These are phyloP conservation scores for Citrus sp. DNA, from an alignment of 345 rosid genomes.

Conservation along the genomic window DNA sequence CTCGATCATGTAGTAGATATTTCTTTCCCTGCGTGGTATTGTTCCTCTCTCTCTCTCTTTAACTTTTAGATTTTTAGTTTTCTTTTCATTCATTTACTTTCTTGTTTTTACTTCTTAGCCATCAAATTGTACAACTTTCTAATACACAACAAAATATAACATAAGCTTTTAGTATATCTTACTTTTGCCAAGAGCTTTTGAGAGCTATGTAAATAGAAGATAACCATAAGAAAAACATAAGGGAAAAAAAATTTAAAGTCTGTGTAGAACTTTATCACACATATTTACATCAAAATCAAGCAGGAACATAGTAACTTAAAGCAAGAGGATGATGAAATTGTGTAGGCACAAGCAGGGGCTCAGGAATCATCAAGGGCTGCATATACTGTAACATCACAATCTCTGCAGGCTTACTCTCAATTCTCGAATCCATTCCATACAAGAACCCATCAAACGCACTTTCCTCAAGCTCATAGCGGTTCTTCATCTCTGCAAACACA, in stretches of 20 bases:
- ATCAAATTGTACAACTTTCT: too few species aligned
- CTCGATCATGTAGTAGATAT: not conserved
- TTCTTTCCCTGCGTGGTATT: not conserved
- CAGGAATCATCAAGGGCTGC: not conserved
- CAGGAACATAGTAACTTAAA: not conserved
- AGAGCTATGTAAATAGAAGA: not conserved
- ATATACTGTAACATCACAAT: not conserved
- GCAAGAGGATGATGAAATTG: not conserved
- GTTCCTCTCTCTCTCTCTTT: not conserved
- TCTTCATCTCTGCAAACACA: not conserved
- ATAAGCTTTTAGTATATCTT: too few species aligned
- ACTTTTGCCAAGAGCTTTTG: not conserved
- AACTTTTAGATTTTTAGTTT: not conserved
- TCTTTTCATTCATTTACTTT: too few species aligned
- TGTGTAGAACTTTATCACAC: not conserved
- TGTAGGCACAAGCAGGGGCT: not conserved
- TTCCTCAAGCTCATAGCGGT: not conserved
- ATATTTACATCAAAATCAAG: not conserved
- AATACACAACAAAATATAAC: too few species aligned
- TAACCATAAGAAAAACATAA: not conserved
- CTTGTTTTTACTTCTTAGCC: too few species aligned
- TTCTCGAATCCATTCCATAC: not conserved
- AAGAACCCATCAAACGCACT: not conserved
- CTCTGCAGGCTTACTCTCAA: not conserved
- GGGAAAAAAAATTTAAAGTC: not conserved